Percentiles rank a stretch among this genome's conserved stretches.
Conservation (phyloP, 768 basidiomycete species). For the Phaffia tasmanica region DNA sequence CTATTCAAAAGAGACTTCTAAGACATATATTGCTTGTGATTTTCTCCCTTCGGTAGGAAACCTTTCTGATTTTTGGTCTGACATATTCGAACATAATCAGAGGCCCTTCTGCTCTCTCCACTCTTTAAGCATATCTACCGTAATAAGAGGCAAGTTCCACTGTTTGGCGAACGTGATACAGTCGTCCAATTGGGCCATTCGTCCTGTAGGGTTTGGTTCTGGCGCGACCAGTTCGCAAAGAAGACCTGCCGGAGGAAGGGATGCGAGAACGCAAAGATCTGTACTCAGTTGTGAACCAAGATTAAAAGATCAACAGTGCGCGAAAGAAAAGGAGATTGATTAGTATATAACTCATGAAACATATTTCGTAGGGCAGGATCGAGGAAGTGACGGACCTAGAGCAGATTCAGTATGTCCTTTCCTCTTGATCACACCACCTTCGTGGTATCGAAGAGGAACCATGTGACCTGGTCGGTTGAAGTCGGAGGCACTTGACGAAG, state of each 20-base stretch:
- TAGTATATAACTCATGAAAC: neutral
- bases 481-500: conserved; percentile 49
- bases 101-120: conserved; percentile 32
- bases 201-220: conserved; percentile 63
- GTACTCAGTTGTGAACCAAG: neutral
- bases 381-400: conserved; percentile 43
- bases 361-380: neutral
- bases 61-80: neutral
- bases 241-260: conserved; percentile 59
- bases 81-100: neutral
- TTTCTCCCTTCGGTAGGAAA: no score
- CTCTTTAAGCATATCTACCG: conserved; percentile 54
- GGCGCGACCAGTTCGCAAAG: conserved; percentile 87
- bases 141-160: conserved; percentile 89
- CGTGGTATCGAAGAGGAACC: conserved; percentile 77
- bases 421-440: conserved; percentile 73
- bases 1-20: no score
- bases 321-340: neutral
- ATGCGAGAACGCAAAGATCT: conserved; percentile 73
- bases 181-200: conserved; percentile 90
- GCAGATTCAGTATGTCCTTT: conserved; percentile 88
- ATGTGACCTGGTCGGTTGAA: conserved; percentile 91
- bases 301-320: neutral
- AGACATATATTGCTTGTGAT: no score
- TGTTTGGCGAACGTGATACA: conserved; percentile 79